These are phyloP conservation scores for Argentina anserina DNA, from an alignment of 306 rosid genomes.

Conservation along the genomic window DNA sequence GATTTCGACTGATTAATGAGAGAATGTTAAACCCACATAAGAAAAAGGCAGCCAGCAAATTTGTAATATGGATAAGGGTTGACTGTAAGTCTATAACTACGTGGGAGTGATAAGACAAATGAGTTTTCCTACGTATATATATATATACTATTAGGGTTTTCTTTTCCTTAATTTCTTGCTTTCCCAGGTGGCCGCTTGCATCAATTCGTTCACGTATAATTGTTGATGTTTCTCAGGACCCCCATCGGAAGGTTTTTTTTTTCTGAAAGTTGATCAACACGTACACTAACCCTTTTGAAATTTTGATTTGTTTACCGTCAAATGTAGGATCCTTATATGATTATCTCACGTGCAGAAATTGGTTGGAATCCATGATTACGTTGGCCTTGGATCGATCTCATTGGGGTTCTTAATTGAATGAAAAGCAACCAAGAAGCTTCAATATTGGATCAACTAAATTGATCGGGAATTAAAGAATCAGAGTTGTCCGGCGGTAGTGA, in stretches of 20 bases:
- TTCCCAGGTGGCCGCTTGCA: slow-evolving; percentile 9
- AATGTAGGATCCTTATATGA: not conserved
- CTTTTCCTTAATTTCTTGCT: not conserved
- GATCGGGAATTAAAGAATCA: slow-evolving; percentile 7
- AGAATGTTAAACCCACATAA: not conserved
- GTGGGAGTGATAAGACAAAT: slow-evolving; percentile 1
- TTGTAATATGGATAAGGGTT: slow-evolving; percentile 1
- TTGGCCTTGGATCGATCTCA: not conserved
- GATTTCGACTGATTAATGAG: not conserved
- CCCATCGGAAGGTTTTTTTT: not conserved
- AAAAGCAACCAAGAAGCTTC: not conserved
- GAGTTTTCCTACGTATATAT: not conserved
- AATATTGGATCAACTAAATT: not conserved
- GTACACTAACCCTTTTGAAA: not conserved
- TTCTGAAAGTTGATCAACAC: not conserved
- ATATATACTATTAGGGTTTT: not conserved
- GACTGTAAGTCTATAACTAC: not conserved
- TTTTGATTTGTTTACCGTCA: slow-evolving; percentile 2
- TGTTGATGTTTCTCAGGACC: not conserved
- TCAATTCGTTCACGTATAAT: not conserved
- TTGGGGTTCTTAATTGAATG: not conserved
- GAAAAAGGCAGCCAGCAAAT: not conserved
- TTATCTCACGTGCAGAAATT: not conserved
- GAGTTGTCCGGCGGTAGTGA: not conserved
- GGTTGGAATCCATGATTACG: not conserved